phyloP scores from a whole-genome alignment of 768 basidiomycete species.

The Pleurotus citrinopileatus region DNA sequence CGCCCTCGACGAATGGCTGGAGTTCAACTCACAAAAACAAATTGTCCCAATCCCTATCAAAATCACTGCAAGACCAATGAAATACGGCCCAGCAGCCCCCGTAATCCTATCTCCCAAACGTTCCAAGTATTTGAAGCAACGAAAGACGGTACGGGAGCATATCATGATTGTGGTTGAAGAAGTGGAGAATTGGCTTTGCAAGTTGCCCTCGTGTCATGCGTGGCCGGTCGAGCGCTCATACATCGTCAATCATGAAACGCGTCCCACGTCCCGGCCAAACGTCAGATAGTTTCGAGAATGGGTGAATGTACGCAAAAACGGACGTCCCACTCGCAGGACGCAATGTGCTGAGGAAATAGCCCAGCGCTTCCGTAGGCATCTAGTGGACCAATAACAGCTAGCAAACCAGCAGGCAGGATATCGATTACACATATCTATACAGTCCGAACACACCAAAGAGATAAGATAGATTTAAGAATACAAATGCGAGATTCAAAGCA shows the following conservation, averaged over 20 bases:
- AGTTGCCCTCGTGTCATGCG: not conserved
- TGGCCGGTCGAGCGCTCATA: not conserved
- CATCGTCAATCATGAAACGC: not conserved
- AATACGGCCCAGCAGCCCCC: slow-evolving; percentile 89
- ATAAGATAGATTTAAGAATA: slow-evolving; percentile 3
- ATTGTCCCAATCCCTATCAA: slow-evolving; percentile 67
- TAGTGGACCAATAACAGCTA: no score
- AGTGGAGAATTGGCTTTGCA: not conserved
- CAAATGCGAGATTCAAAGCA: slow-evolving; percentile 4
- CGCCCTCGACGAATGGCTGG: not conserved
- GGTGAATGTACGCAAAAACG: no score
- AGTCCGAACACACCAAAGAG: not conserved
- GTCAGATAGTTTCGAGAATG: not conserved
- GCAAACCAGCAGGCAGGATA: not conserved
- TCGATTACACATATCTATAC: not conserved
- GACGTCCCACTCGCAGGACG: no score
- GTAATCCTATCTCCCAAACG: slow-evolving; percentile 74
- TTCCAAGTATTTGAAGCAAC: slow-evolving; percentile 64
- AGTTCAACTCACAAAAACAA: slow-evolving; percentile 70
- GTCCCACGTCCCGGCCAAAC: not conserved
- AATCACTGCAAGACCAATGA: slow-evolving; percentile 76
- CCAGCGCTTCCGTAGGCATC: no score
- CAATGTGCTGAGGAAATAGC: no score
- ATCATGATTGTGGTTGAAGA: slow-evolving; percentile 28
- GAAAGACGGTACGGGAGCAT: slow-evolving; percentile 45